Evolutionary conservation across 1,139 yeast genomes (phyloP).

Genomic region (Nakaseomyces delphensis): DNA sequence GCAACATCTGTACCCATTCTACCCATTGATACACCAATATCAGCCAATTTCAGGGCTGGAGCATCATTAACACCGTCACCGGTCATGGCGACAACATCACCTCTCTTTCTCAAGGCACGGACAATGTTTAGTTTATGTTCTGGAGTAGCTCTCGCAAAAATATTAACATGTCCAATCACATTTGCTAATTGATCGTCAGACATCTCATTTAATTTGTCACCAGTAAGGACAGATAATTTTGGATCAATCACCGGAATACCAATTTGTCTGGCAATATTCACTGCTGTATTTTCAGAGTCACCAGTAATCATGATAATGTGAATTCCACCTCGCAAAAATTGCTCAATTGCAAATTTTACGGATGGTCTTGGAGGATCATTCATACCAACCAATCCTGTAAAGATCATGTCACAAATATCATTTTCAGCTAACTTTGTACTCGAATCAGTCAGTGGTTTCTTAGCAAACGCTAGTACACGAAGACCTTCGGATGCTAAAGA

Average conservation of each 20-base stretch:
- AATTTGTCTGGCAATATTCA: slow-evolving; percentile 79
- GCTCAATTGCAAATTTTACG: slow-evolving; percentile 61
- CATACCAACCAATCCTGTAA: slow-evolving; percentile 87
- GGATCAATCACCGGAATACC: slow-evolving; percentile 75
- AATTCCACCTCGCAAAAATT: slow-evolving; percentile 82
- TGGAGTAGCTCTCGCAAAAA: slow-evolving; percentile 94
- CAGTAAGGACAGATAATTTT: slow-evolving; percentile 62
- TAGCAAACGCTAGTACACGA: slow-evolving; percentile 77
- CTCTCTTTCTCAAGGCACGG: slow-evolving; percentile 81
- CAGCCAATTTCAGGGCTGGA: slow-evolving; percentile 92
- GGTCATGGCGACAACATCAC: slow-evolving; percentile 97
- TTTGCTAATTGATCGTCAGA: slow-evolving; percentile 60
- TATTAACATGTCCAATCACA: slow-evolving; percentile 73
- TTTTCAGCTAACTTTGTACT: slow-evolving; percentile 33
- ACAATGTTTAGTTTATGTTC: slow-evolving; percentile 91
- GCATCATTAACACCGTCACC: slow-evolving; percentile 99
- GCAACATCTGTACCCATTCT: slow-evolving; percentile 96
- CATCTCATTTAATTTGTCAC: slow-evolving; percentile 69
- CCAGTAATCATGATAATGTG: slow-evolving; percentile 97
- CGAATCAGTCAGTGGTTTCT: slow-evolving; percentile 31
- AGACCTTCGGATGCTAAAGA: slow-evolving; percentile 73
- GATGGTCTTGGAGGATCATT: slow-evolving; percentile 93
- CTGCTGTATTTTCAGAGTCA: slow-evolving; percentile 89
- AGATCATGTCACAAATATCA: slow-evolving; percentile 51
- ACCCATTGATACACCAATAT: slow-evolving; percentile 97